Evolutionary conservation across 768 basidiomycete species (phyloP).

Genomic region (Amanita fuliginea): DNA sequence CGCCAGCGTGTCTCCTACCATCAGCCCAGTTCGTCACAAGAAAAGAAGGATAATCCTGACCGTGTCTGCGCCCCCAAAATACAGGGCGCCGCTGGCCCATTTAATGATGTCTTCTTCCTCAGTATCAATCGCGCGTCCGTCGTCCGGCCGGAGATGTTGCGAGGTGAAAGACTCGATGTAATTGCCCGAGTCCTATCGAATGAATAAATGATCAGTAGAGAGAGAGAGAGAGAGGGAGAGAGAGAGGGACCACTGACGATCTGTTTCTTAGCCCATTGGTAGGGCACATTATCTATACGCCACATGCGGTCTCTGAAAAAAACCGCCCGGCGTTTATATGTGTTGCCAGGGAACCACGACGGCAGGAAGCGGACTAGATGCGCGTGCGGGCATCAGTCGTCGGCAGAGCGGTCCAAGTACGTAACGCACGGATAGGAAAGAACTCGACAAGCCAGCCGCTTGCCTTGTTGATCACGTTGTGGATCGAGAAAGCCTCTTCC

Average conservation of each 20-base stretch:
- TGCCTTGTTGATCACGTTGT: constrained; percentile 15
- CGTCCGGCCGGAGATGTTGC: constrained; percentile 10
- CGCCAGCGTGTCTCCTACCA: not conserved
- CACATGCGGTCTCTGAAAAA: constrained; percentile 11
- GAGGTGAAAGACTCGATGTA: constrained; percentile 4
- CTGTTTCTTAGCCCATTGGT: constrained; percentile 20
- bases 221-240: not conserved
- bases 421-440: constrained; percentile 23
- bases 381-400: not conserved
- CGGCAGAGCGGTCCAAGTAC: not conserved
- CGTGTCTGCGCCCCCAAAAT: constrained; percentile 28
- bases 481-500: constrained; percentile 19
- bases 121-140: constrained; percentile 12
- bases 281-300: constrained; percentile 15
- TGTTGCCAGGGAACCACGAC: constrained; percentile 30
- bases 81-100: constrained; percentile 19
- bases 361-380: constrained; percentile 27
- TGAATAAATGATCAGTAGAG: not conserved
- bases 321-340: constrained; percentile 23
- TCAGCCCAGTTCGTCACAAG: not conserved
- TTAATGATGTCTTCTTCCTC: constrained; percentile 18
- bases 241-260: constrained; percentile 13
- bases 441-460: constrained; percentile 29
- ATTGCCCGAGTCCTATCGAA: not conserved
- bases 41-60: constrained; percentile 9